phyloP scores from a whole-genome alignment of 345 rosid species.

The Draba incana region DNA sequence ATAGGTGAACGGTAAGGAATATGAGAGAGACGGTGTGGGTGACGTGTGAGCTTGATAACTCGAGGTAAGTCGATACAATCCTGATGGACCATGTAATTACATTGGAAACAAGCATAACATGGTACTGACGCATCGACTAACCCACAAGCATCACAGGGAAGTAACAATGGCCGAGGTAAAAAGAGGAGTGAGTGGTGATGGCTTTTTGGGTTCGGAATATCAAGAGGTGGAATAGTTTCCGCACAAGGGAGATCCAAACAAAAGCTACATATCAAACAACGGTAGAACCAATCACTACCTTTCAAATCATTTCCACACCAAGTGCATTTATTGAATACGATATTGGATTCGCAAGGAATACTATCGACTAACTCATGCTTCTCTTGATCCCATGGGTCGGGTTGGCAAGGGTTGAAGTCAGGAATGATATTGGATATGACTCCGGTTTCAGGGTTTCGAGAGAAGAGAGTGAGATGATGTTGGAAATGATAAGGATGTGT shows the following conservation, averaged over 20 bases:
- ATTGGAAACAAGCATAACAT: conserved; percentile 12
- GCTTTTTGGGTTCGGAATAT: conserved; percentile 15
- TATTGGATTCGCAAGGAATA: neutral
- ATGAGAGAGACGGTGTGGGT: conserved; percentile 1
- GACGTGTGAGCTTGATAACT: conserved; percentile 26
- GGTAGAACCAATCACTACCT: neutral
- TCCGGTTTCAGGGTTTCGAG: neutral
- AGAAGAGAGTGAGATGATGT: conserved; percentile 5
- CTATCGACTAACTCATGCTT: too few relatives aligned
- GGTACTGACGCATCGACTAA: neutral
- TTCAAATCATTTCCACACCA: conserved; percentile 3
- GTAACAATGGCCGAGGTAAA: neutral
- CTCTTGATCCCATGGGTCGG: too few relatives aligned
- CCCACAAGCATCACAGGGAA: conserved; percentile 36
- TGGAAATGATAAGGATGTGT: conserved; percentile 23
- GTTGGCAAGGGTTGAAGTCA: too few relatives aligned
- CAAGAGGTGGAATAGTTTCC: neutral
- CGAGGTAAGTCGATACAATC: conserved; percentile 18
- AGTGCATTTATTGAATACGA: neutral
- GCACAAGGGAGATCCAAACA: conserved; percentile 15
- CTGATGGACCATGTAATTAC: conserved; percentile 14
- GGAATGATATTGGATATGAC: neutral
- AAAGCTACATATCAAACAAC: conserved; percentile 5
- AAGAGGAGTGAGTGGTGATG: conserved; percentile 13
- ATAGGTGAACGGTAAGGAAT: neutral